Base-by-base conservation (phyloP, 768 basidiomycete species). In the Lanmaoa pseudosensibilis region DNA sequence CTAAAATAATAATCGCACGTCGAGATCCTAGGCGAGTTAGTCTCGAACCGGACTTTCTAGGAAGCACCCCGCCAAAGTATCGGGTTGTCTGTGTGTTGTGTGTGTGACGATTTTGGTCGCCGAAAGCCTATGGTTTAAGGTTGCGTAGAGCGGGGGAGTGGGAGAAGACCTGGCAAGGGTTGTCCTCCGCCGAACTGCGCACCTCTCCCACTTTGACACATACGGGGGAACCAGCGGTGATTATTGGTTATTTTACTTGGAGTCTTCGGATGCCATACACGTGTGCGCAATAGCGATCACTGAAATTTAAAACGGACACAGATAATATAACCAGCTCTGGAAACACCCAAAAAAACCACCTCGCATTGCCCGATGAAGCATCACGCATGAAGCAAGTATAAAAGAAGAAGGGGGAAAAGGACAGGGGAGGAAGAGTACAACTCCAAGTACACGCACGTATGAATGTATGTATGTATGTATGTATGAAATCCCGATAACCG, bases 381-480 rank as follows among this genome's bases (percentile, higher is more conserved):
- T n/a, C 23, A n/a, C 36, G 13, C 23, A n/a, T 18, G 4, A 25
- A 18, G 33, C 2, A 16, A 18, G 33, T 16, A 48, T 23, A 18
- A 12, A 27, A 44, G 25, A n/a, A n/a, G 2, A 2, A 6, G 27
- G 8, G 27, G 8, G 27, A 30, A 30, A 30, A 30, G 27, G 38
- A 39, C n/a, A 30, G 9, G 18, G 4, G 18, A 30, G 2, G 15
- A 51, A 33, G 30, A 27, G 34, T 49, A 58, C 41, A 48, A 37
- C 53, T 46, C 39, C 34, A 47, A 16, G 34, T 47, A 59, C 32
- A 49, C 41, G 18, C 25, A 39, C 27, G 21, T 43, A 56, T 48
- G 54, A 32, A 51, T 40, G 46, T 32, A 50, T 57, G 32, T 55
- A 51, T 40, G 46, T 32, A 50, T 57, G 32, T 55, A 61, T 41